Base-by-base conservation (phyloP, 2,329 filamentous ascomycete genomes). In the Gliomastix tumulicola region DNA sequence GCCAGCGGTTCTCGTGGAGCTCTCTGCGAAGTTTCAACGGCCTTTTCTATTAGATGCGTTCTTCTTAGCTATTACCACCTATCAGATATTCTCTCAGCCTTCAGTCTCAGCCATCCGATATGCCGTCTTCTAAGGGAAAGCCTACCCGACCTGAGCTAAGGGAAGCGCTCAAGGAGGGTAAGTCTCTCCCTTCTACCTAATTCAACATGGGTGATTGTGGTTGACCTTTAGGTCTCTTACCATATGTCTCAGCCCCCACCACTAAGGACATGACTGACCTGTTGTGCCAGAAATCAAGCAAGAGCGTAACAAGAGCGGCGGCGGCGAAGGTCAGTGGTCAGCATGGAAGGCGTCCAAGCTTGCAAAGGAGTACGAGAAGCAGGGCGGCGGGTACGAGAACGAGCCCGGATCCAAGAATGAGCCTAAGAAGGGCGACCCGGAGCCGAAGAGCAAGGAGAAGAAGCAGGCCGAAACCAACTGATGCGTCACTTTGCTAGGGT, bases 301-400 rank as follows among this genome's bases (percentile, higher is more conserved):
- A 43, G 56, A 65, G 40, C 56, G 59, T 0, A 63, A 65, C 36
- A 65, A 63, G 38, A 59, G 55, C 2, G 62, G 61, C 20, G 59
- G 58, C 12, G 62, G 62, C 3, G 44, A 63, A 37, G 61, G 61
- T 7, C 41, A 41, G 4, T 45, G 44, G 44, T 35, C 41, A n/a
- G 38, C 37, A 8, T 49, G 46, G 46, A 49, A 49, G 58, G 55
- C 49, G 3, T 44, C 49, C 4, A 64, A 63, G 43, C 45, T 64
- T 5, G 58, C 59, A 3, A 64, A 66, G 38, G 60, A 64, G 43
- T 64, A 65, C 34, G 60, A 65, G 48, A 60, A 57, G 44, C 56
- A 59, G 28, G 62, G 62, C 2, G 60, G 62, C 5, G 60, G 48
- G 2, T 65, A 63, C 34, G 59, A 64, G 46, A 59, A 65, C 23